phyloP scores from a whole-genome alignment of 2,329 filamentous ascomycete genomes.

The Xenoacremonium recifei region DNA sequence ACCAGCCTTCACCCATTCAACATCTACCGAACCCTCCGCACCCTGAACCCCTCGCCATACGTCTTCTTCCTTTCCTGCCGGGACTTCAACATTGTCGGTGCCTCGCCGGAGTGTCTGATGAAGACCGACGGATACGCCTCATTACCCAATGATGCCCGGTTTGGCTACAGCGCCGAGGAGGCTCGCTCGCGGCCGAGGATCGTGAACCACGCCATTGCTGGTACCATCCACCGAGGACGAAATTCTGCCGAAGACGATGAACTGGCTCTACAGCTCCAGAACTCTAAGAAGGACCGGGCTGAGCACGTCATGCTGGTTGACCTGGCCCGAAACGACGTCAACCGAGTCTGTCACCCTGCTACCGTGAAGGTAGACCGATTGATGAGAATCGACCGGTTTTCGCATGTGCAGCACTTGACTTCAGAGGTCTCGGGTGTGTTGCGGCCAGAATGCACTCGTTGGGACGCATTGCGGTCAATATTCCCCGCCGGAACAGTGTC shows the following conservation, averaged over 20 bases:
- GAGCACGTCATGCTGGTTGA: slow-evolving; percentile 99
- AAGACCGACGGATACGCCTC: slow-evolving; percentile 52
- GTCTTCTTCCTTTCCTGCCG: slow-evolving; percentile 93
- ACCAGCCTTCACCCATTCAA: slow-evolving; percentile 96
- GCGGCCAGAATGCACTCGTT: slow-evolving; percentile 78
- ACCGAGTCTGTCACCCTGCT: slow-evolving; percentile 87
- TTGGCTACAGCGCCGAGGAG: slow-evolving; percentile 23
- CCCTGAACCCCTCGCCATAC: slow-evolving; percentile 97
- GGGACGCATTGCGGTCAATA: slow-evolving; percentile 93
- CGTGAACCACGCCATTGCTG: slow-evolving; percentile 95
- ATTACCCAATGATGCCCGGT: slow-evolving; percentile 21
- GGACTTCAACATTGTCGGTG: slow-evolving; percentile 92
- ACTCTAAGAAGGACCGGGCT: slow-evolving; percentile 77
- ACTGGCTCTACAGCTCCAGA: slow-evolving; percentile 61
- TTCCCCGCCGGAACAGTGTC: slow-evolving; percentile 96
- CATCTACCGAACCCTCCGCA: slow-evolving; percentile 92
- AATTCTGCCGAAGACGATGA: slow-evolving; percentile 79
- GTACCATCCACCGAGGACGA: slow-evolving; percentile 81
- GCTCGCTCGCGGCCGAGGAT: slow-evolving; percentile 73
- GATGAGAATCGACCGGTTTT: slow-evolving; percentile 94
- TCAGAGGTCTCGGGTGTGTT: slow-evolving; percentile 94
- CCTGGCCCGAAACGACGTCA: slow-evolving; percentile 92
- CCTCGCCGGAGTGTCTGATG: slow-evolving; percentile 90
- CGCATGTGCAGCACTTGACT: slow-evolving; percentile 94
- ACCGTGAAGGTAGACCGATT: slow-evolving; percentile 88